Evolutionary conservation across 768 basidiomycete genomes (phyloP).

Genomic region (Atractiella rhizophila): DNA sequence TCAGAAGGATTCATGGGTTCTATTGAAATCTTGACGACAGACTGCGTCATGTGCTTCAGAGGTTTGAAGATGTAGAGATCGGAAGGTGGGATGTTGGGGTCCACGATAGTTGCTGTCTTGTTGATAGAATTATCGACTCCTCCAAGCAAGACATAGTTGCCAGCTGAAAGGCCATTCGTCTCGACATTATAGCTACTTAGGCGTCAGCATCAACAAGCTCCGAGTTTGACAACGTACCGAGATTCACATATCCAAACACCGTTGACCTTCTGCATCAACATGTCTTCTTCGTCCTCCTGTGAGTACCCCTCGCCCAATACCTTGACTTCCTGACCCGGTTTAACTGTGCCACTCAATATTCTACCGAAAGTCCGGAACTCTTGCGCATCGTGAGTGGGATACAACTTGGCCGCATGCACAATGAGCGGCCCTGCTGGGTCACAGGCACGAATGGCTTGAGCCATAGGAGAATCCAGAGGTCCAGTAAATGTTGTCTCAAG

Average conservation of each 20-base stretch:
- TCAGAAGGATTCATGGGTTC: constrained; percentile 95
- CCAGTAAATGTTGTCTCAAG: constrained; percentile 69
- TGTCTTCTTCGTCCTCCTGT: constrained; percentile 97
- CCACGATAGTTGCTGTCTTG: constrained; percentile 64
- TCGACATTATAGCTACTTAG: constrained; percentile 62
- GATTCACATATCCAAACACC: constrained; percentile 77
- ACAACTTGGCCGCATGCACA: constrained; percentile 79
- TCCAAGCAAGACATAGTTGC: constrained; percentile 73
- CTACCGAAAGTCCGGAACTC: constrained; percentile 91
- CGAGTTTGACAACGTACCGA: constrained; percentile 31
- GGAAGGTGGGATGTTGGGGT: too few relatives aligned
- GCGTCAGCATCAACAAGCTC: background rate
- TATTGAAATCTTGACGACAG: constrained; percentile 90
- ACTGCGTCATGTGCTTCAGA: constrained; percentile 86
- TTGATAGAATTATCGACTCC: constrained; percentile 85
- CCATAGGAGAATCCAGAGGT: constrained; percentile 55
- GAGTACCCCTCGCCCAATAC: constrained; percentile 97
- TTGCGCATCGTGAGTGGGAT: constrained; percentile 86
- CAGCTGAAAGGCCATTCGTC: constrained; percentile 62
- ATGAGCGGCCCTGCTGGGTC: constrained; percentile 66
- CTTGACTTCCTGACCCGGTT: constrained; percentile 60
- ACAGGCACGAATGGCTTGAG: constrained; percentile 52
- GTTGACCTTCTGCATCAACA: constrained; percentile 61
- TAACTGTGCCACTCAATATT: constrained; percentile 69
- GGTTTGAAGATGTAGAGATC: constrained; percentile 88